These are phyloP conservation scores for Candida arabinofermentans DNA, from an alignment of 805 yeast genomes.

Conservation along the genomic window DNA sequence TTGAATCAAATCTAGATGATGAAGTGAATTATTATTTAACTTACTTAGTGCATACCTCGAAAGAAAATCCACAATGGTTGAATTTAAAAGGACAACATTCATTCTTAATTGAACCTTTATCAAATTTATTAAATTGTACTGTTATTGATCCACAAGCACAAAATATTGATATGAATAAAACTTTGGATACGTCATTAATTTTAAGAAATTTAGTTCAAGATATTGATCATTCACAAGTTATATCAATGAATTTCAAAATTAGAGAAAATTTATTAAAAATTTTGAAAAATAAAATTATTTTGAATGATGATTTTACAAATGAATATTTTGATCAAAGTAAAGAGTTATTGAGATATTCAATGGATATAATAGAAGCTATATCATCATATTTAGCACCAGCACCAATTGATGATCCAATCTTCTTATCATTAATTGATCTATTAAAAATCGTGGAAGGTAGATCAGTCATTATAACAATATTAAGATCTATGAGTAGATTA, in stretches of 20 bases:
- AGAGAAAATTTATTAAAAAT: constrained; percentile 42
- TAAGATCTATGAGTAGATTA: constrained; percentile 77
- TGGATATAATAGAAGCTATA: constrained; percentile 81
- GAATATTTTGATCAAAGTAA: constrained; percentile 33
- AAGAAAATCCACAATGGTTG: constrained; percentile 35
- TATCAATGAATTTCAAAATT: constrained; percentile 47
- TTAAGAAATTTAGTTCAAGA: constrained; percentile 84
- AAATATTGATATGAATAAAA: constrained; percentile 24
- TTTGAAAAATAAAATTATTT: constrained; percentile 30
- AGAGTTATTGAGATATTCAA: constrained; percentile 61
- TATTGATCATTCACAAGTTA: constrained; percentile 70
- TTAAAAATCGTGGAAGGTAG: constrained; percentile 60
- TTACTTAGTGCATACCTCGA: constrained; percentile 44
- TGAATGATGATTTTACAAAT: constrained; percentile 28
- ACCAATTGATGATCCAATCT: constrained; percentile 62
- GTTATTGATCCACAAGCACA: constrained; percentile 15
- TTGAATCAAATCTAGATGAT: constrained; percentile 56
- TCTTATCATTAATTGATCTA: constrained; percentile 49
- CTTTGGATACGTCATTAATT: constrained; percentile 53
- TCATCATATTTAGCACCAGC: constrained; percentile 80
- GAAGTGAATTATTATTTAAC: constrained; percentile 74
- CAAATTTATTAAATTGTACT: constrained; percentile 18
- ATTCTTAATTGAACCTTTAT: constrained; percentile 35
- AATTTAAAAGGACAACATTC: constrained; percentile 38
- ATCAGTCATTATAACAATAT: constrained; percentile 58